These are phyloP conservation scores for Enterospora canceri DNA, from an alignment of 371 early-diverging fungal genomes.

Conservation along the genomic window DNA sequence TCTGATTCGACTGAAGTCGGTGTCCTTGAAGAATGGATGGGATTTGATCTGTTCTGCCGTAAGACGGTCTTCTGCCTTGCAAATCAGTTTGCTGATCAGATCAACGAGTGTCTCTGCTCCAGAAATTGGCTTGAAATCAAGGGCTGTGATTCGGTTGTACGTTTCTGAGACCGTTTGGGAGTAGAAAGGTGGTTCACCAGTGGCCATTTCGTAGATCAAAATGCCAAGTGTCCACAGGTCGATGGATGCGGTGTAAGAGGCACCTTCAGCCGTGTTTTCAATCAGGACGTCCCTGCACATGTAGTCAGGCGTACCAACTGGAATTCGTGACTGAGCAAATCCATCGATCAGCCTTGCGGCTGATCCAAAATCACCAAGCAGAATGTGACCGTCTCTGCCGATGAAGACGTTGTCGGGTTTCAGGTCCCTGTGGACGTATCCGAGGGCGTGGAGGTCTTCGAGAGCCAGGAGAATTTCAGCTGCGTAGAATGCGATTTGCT, in stretches of 20 bases:
- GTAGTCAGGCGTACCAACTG: slow-evolving; percentile 85
- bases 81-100: slow-evolving; percentile 47
- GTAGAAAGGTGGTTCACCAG: slow-evolving; percentile 82
- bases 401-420: slow-evolving; percentile 77
- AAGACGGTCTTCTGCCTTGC: slow-evolving; percentile 58
- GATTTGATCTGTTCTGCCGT: slow-evolving; percentile 64
- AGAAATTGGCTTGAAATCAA: slow-evolving; percentile 44
- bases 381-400: slow-evolving; percentile 63
- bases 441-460: slow-evolving; percentile 48
- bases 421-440: slow-evolving; percentile 62
- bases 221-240: slow-evolving; percentile 95
- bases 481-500: slow-evolving; percentile 56
- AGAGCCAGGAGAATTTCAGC: slow-evolving; percentile 51
- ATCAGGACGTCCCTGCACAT: slow-evolving; percentile 81
- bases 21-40: slow-evolving; percentile 73
- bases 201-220: slow-evolving; percentile 79
- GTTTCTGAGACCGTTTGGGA: slow-evolving; percentile 80
- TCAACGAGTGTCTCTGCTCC: slow-evolving; percentile 43
- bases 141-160: slow-evolving; percentile 62
- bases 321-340: slow-evolving; percentile 67
- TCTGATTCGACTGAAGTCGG: slow-evolving; percentile 65
- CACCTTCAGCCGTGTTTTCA: slow-evolving; percentile 62
- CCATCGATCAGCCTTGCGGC: slow-evolving; percentile 57
- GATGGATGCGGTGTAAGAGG: slow-evolving; percentile 61
- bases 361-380: slow-evolving; percentile 74